Percentiles rank a stretch among this genome's conserved stretches.
phyloP scores from a whole-genome alignment of 2,329 filamentous ascomycete species.

The Fusarium torulosum region DNA sequence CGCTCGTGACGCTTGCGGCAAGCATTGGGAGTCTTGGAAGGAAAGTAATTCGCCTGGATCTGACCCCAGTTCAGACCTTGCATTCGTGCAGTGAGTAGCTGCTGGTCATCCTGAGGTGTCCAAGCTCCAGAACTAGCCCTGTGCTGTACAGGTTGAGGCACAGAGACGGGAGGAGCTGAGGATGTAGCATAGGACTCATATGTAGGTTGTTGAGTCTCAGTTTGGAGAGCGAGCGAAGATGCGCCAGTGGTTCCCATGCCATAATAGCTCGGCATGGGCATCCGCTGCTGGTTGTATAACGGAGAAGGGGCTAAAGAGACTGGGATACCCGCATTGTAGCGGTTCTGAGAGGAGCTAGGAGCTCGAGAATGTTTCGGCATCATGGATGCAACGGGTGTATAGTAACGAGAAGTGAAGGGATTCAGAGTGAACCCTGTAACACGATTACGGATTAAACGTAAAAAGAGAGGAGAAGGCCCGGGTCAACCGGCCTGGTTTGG shows the following conservation, averaged over 20 bases:
- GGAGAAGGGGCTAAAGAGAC: constrained; percentile 58
- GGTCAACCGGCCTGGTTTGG: constrained; percentile 48
- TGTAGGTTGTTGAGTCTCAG: constrained; percentile 51
- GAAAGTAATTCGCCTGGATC: constrained; percentile 82
- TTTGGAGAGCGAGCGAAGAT: constrained; percentile 48
- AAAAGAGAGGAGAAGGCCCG: constrained; percentile 41
- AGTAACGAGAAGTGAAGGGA: constrained; percentile 28
- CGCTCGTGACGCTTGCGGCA: constrained; percentile 91
- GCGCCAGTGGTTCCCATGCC: constrained; percentile 53
- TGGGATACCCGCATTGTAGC: constrained; percentile 52
- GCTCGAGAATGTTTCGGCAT: constrained; percentile 63
- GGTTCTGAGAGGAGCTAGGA: constrained; percentile 52
- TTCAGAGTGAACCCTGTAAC: constrained; percentile 30
- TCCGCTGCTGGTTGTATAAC: constrained; percentile 59
- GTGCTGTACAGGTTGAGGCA: constrained; percentile 61
- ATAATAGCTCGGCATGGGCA: constrained; percentile 59
- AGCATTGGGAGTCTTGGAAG: constrained; percentile 82
- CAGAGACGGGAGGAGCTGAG: constrained; percentile 51
- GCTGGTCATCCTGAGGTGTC: constrained; percentile 80
- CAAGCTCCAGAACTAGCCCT: constrained; percentile 75
- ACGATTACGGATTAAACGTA: constrained; percentile 49
- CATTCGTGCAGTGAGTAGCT: constrained; percentile 77
- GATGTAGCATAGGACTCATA: constrained; percentile 57
- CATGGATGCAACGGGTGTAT: constrained; percentile 28
- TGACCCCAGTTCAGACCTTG: constrained; percentile 86